phyloP scores from a whole-genome alignment of 1,284 basidiomycete species.

The Cryptococcus hybrid region DNA sequence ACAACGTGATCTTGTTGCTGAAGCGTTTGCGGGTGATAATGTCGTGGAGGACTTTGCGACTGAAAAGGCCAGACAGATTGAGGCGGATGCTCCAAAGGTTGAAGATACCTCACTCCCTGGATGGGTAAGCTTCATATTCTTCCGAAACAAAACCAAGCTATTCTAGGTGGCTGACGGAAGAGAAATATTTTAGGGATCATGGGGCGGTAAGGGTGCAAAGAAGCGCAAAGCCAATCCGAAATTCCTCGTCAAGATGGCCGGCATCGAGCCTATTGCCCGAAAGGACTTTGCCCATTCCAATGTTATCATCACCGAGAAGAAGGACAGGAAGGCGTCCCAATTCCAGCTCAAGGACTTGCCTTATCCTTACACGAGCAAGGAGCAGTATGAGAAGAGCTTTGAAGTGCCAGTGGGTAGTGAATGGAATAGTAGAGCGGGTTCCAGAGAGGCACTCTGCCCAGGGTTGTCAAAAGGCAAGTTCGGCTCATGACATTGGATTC shows the following conservation, averaged over 20 bases:
- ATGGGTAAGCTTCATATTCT: conserved; percentile 64
- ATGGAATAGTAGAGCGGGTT: conserved; percentile 89
- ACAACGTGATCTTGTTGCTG: conserved; percentile 81
- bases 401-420: conserved; percentile 78
- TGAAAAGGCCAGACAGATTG: conserved; percentile 73
- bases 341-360: conserved; percentile 88
- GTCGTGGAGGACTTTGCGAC: conserved; percentile 81
- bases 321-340: conserved; percentile 87
- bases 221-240: conserved; percentile 54
- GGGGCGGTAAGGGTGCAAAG: conserved; percentile 73
- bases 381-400: conserved; percentile 84
- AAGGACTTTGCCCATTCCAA: conserved; percentile 80
- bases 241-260: conserved; percentile 74
- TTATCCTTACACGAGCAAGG: conserved; percentile 86
- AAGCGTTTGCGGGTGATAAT: conserved; percentile 95
- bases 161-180: neutral
- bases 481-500: neutral
- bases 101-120: conserved; percentile 90
- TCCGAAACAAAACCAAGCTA: neutral
- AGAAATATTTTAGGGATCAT: conserved; percentile 61
- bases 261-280: conserved; percentile 71
- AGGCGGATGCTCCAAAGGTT: conserved; percentile 77
- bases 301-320: conserved; percentile 91
- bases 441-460: conserved; percentile 78
- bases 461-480: conserved; percentile 75